A percentile compares a stretch with the other conserved stretches of the same genome.
Evolutionary conservation across 1,284 basidiomycete genomes (phyloP).

Genomic region (Microbotryum intermedium): DNA sequence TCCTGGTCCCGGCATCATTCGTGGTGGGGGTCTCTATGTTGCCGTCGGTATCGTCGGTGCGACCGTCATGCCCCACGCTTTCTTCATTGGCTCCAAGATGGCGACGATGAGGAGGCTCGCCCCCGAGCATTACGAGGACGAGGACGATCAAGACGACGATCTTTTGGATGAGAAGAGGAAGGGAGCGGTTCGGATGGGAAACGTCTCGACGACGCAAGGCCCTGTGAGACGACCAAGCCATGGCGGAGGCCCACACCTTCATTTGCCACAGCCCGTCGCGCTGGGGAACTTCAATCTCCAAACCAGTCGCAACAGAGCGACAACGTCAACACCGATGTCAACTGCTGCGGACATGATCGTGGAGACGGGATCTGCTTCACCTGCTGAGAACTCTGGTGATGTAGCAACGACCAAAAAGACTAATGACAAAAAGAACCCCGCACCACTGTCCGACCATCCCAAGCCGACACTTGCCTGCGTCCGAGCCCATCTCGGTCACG

Average conservation of each 20-base stretch:
- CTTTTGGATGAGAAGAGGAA: not conserved
- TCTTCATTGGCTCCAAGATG: slow-evolving; percentile 79
- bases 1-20: slow-evolving; percentile 57
- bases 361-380: no score
- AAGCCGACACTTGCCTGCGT: slow-evolving; percentile 51
- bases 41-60: slow-evolving; percentile 66
- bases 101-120: slow-evolving; percentile 63
- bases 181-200: not conserved
- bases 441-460: not conserved
- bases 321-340: not conserved
- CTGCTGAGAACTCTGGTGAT: no score
- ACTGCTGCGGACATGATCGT: not conserved
- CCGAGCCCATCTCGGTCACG: slow-evolving; percentile 65
- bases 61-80: slow-evolving; percentile 82
- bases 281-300: slow-evolving; percentile 28
- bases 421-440: not conserved
- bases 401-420: not conserved
- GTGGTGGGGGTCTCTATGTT: slow-evolving; percentile 62
- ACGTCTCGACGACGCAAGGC: not conserved
- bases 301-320: not conserved
- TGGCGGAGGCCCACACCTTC: slow-evolving; percentile 16
- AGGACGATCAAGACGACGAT: slow-evolving; percentile 8
- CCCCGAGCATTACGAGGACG: slow-evolving; percentile 20
- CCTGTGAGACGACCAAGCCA: not conserved
- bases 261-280: slow-evolving; percentile 32